phyloP scores from a whole-genome alignment of 495 filamentous ascomycete genomes.

The Cudoniella acicularis region DNA sequence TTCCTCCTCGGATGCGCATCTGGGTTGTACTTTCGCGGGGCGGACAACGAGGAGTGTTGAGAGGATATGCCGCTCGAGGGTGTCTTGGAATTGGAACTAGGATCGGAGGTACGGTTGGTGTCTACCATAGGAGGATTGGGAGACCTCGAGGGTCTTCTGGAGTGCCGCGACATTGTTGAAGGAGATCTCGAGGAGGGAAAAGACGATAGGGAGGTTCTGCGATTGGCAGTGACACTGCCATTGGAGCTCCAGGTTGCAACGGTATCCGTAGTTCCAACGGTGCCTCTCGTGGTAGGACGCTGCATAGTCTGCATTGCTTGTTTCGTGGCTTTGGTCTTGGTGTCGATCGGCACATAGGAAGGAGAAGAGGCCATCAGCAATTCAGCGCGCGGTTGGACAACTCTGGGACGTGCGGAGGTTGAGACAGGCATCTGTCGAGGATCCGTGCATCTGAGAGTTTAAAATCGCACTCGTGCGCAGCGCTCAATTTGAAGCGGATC shows the following conservation, averaged over 20 bases:
- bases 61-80: constrained; percentile 50
- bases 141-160: constrained; percentile 44
- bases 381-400: background rate
- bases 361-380: background rate
- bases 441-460: constrained; percentile 24
- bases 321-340: constrained; percentile 7
- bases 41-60: constrained; percentile 51
- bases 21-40: constrained; percentile 37
- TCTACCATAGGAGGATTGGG: constrained; percentile 47
- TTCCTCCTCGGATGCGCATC: constrained; percentile 41
- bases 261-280: constrained; percentile 9
- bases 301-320: constrained; percentile 14
- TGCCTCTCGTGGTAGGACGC: constrained; percentile 19
- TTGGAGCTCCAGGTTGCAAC: constrained; percentile 28
- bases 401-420: background rate
- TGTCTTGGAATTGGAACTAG: constrained; percentile 54
- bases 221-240: constrained; percentile 26
- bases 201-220: constrained; percentile 55
- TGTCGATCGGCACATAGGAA: constrained; percentile 4
- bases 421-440: constrained; percentile 20
- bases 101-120: constrained; percentile 46
- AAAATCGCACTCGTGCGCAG: background rate
- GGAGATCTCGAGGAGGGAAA: constrained; percentile 53
- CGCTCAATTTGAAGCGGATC: background rate
- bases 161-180: constrained; percentile 47